Base-by-base conservation (phyloP, 805 yeast species). In the Candida pseudoglaebosa region DNA sequence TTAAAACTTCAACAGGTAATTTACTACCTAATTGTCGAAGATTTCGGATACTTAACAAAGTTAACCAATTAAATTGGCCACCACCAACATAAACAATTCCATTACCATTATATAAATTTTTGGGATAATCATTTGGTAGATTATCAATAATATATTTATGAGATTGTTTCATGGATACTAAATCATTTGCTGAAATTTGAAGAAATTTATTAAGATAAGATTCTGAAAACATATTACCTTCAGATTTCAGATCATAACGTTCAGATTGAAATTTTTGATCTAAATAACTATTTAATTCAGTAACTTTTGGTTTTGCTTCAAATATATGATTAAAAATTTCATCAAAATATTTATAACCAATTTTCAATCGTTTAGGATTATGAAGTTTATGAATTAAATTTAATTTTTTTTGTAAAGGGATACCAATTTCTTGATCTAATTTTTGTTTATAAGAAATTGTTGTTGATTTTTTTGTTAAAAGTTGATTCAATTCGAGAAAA, bases 1-100 rank as follows among this genome's bases (percentile, higher is more conserved):
- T 77, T 47, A 86, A 73, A 7, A 89, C 84, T 65, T 89, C 96
- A 15, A 89, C 78, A 0, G 96, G 96, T 26, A 83, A 59, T 10
- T 69, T 70, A 2, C 84, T 78, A 2, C 91, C 88, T 5, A 73
- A 65, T 28, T 78, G 75, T 51, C 95, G 67, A 36, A 88, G 59
- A 44, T 81, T 71, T 49, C 75, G 75, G 39, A 87, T 73, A 7
- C 86, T 77, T 17, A 84, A 63, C 28, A 84, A 61, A 4, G 87
- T 77, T 49, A 82, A 69, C 73, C 91, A 82, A 44, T 84, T 78
- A 59, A 78, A 84, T 48, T 75, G 75, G 3, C 90, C 93, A 31
- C 95, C 95, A 24, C 91, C 95, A 20, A 85, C 89, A 50, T 70
- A 79, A 19, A 77, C 91, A 14, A 82, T 70, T 7, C 82, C 86